phyloP scores from a whole-genome alignment of 2,329 filamentous ascomycete species.

The Fusarium heterosporum region DNA sequence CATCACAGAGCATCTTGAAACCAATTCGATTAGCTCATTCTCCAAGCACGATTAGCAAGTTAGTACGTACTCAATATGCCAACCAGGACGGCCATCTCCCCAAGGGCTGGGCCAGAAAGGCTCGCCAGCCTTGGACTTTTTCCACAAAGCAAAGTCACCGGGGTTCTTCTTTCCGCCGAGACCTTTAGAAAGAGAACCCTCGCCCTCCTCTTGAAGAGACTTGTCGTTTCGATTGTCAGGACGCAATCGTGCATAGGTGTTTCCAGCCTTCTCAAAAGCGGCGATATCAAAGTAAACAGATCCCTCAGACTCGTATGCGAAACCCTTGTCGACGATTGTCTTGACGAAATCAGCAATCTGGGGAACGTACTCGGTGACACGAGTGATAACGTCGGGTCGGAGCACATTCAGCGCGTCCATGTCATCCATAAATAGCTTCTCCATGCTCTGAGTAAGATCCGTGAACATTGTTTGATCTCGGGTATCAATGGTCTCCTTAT shows the following conservation, averaged over 20 bases:
- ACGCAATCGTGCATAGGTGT: slow-evolving; percentile 85
- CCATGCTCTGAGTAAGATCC: slow-evolving; percentile 85
- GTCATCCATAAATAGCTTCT: slow-evolving; percentile 87
- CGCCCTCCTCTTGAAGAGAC: slow-evolving; percentile 86
- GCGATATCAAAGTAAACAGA: slow-evolving; percentile 95
- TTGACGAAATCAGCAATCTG: slow-evolving; percentile 90
- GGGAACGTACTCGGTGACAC: slow-evolving; percentile 92
- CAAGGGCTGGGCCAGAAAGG: slow-evolving; percentile 90
- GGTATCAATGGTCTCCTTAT: slow-evolving; percentile 71
- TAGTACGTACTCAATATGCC: slow-evolving; percentile 80
- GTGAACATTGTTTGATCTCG: slow-evolving; percentile 81
- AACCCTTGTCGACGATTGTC: slow-evolving; percentile 84
- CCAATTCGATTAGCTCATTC: neutral
- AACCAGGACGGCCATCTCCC: slow-evolving; percentile 89
- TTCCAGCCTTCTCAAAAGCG: slow-evolving; percentile 85
- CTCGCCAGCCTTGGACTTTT: slow-evolving; percentile 90
- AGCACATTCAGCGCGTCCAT: slow-evolving; percentile 89
- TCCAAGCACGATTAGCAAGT: neutral
- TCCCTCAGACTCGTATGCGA: slow-evolving; percentile 83
- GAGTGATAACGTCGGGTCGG: slow-evolving; percentile 81
- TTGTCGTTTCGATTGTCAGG: slow-evolving; percentile 89
- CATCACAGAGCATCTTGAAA: slow-evolving; percentile 82
- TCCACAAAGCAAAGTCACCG: slow-evolving; percentile 94
- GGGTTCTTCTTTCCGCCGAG: slow-evolving; percentile 76
- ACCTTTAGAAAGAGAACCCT: slow-evolving; percentile 79